phyloP scores from a whole-genome alignment of 176 grass and related monocot genomes.

The Oryza brachyantha region DNA sequence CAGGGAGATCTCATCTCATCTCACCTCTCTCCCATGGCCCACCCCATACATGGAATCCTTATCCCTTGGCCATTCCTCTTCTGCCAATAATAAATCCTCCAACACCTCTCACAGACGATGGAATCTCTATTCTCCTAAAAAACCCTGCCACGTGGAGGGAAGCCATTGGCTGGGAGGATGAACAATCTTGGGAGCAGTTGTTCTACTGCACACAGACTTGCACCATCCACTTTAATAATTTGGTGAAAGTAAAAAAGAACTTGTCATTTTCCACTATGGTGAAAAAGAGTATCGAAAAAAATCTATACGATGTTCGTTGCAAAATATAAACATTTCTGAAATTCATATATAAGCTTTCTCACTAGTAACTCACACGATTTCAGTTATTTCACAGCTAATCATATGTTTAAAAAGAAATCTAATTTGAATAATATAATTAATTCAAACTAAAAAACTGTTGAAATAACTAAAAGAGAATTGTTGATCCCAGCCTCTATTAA shows the following conservation, averaged over 20 bases:
- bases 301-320: no score
- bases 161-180: background rate
- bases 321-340: no score
- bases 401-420: no score
- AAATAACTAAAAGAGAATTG: no score
- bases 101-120: background rate
- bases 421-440: no score
- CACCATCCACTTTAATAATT: background rate
- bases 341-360: no score
- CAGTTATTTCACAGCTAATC: no score
- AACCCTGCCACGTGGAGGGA: background rate
- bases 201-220: background rate
- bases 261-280: no score
- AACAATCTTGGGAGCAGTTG: background rate
- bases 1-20: background rate
- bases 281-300: no score
- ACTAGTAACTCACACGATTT: no score
- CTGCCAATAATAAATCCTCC: slow-evolving; percentile 31
- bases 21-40: background rate
- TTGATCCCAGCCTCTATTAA: no score
- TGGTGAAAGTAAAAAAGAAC: background rate
- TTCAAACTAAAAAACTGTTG: no score
- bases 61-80: slow-evolving; percentile 3
- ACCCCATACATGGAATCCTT: slow-evolving; percentile 29
- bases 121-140: slow-evolving; percentile 18